Evolutionary conservation across 768 basidiomycete species (phyloP).

Genomic region (Baorangia bicolor): DNA sequence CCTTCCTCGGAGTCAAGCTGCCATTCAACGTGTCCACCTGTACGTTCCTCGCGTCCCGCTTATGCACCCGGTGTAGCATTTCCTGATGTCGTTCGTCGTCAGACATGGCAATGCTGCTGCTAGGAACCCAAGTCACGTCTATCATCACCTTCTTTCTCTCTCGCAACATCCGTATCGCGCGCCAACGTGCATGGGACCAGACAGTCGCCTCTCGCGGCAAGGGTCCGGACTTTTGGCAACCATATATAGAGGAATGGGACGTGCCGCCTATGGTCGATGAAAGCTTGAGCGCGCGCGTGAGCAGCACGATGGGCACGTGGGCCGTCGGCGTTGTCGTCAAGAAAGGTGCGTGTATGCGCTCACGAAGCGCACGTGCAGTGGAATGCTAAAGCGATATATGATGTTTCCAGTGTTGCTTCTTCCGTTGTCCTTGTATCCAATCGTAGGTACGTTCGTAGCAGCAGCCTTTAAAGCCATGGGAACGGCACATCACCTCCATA

Average conservation of each 20-base stretch:
- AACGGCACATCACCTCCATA: conserved; percentile 67
- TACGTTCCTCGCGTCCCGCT: conserved; percentile 29
- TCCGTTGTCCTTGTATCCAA: conserved; percentile 66
- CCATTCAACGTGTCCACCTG: conserved; percentile 75
- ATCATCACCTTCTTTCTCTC: conserved; percentile 84
- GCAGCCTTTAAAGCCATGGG: conserved; percentile 67
- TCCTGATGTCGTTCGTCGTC: neutral
- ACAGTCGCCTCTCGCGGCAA: conserved; percentile 85
- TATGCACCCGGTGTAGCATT: neutral
- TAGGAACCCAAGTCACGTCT: conserved; percentile 70
- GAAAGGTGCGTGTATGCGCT: conserved; percentile 18
- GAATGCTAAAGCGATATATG: neutral
- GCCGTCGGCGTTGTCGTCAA: conserved; percentile 17
- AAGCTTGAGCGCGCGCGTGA: conserved; percentile 20
- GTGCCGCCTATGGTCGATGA: conserved; percentile 47
- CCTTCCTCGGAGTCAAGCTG: conserved; percentile 60
- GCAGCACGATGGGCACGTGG: conserved; percentile 15
- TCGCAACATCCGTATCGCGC: conserved; percentile 78
- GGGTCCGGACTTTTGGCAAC: conserved; percentile 78
- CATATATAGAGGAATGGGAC: conserved; percentile 82
- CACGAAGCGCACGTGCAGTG: neutral
- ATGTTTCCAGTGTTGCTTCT: conserved; percentile 49
- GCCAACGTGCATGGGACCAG: conserved; percentile 75
- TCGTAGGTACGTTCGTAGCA: conserved; percentile 59
- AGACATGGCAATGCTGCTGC: conserved; percentile 76